phyloP scores from a whole-genome alignment of 2,329 filamentous ascomycete genomes.

The Penicillium rolfsii region DNA sequence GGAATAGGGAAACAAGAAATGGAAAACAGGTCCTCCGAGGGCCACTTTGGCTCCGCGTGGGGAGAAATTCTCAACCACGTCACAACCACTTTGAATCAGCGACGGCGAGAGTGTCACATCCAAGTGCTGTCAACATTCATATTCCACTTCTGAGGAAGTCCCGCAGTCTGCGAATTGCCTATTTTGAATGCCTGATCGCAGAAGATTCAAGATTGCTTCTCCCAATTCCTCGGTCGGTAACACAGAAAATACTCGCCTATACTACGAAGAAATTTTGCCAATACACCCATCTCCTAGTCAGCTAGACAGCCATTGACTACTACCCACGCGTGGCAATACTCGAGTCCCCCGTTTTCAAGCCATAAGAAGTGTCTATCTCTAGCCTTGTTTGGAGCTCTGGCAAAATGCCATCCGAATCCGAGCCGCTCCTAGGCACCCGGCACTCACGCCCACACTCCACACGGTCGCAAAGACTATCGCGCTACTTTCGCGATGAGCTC shows the following conservation, averaged over 20 bases:
- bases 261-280: not conserved
- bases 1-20: not conserved
- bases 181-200: not conserved
- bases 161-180: not conserved
- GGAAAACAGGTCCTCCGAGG: not conserved
- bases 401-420: conserved; percentile 17
- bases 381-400: not conserved
- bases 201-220: not conserved
- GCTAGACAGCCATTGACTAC: not conserved
- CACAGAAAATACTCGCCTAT: not conserved
- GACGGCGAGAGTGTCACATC: not conserved
- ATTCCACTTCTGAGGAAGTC: not conserved
- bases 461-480: conserved; percentile 1
- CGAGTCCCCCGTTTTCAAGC: not conserved
- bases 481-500: conserved; percentile 49
- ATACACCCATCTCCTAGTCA: not conserved
- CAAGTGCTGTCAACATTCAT: not conserved
- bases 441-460: not conserved
- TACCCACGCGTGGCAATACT: not conserved
- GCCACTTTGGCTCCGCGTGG: not conserved
- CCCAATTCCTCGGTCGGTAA: not conserved
- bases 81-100: not conserved
- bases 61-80: not conserved
- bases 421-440: conserved; percentile 19
- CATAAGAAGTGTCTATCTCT: no score